Base-by-base conservation (phyloP, 805 yeast species). In the Zygotorulaspora chibaensis region DNA sequence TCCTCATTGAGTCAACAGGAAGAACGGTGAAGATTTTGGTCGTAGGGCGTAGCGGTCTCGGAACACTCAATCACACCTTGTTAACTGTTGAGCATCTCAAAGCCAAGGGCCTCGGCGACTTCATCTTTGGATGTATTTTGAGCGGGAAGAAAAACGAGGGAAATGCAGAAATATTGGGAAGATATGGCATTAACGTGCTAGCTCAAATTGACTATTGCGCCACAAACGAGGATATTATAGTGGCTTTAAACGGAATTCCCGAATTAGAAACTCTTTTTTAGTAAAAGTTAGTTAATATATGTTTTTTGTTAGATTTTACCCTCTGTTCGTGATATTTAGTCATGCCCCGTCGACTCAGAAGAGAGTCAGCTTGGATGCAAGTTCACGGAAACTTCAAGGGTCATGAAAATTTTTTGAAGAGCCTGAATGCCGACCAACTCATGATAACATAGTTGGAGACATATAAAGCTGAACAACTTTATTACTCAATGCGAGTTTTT, bases 201-300 rank as follows among this genome's bases (percentile, higher is more conserved):
- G 56, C 60, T 18, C 69, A 56, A 47, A 72, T 66, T 43, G 73
- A 76, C 40, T 66, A 71, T 50, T 45, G 52, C 17, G 42, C 38
- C 23, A 36, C 45, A 23, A 40, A 35, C 8, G 31, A 43, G 2
- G 49, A 50, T n/a, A 17, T 38, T 3, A 40, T 29, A 8, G 42
- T 36, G 17, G 53, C 51, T 18, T 28, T 52, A 20, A 33, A 27
- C 12, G 40, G 31, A 15, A 39, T 53, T 20, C 56, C 48, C 9
- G 18, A 34, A 10, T 16, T 44, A 12, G 38, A 35, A 11, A 10
- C 25, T 20, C 8, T 35, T 35, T 35, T 35, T 15, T 35, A 18
- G 38, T 35, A 10, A 10, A 35, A 10, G 13, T 16, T 35, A 5
- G 6, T 10, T 8, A 17, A 17, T 35, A 18, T 13, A 20, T 8